phyloP scores from a whole-genome alignment of 2,329 filamentous ascomycete genomes.

The Neophaeococcomyces mojaviensis region DNA sequence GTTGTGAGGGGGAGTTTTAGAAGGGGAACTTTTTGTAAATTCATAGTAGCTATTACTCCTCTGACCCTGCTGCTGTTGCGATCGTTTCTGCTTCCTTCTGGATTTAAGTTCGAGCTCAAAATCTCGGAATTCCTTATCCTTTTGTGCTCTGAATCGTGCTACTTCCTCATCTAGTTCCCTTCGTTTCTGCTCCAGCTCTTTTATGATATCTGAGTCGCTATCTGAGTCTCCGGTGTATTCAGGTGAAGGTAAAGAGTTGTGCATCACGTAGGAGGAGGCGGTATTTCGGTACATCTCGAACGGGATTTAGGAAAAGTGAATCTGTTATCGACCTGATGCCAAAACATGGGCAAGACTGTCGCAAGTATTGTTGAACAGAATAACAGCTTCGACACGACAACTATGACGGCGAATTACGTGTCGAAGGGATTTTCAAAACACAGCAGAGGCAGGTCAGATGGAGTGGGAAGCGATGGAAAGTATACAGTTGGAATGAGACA shows the following conservation, averaged over 20 bases:
- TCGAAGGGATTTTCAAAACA: too few species aligned
- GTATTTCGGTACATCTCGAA: slow-evolving; percentile 8
- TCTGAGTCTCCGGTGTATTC: slow-evolving; percentile 7
- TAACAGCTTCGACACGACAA: background rate
- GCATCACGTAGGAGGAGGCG: slow-evolving; percentile 3
- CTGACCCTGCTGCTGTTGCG: slow-evolving; percentile 10
- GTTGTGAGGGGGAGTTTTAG: background rate
- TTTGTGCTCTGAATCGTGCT: slow-evolving; percentile 20
- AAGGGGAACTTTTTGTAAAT: slow-evolving; percentile 1
- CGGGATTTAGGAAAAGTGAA: slow-evolving; percentile 6
- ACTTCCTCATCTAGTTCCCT: slow-evolving; percentile 23
- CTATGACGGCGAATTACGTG: background rate
- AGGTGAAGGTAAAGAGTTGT: slow-evolving; percentile 3
- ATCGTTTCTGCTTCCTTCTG: slow-evolving; percentile 5
- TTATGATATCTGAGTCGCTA: slow-evolving; percentile 6
- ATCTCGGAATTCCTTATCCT: slow-evolving; percentile 24
- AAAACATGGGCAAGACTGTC: slow-evolving; percentile 4
- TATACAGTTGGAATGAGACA: too few species aligned
- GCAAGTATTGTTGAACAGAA: background rate
- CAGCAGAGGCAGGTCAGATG: too few species aligned
- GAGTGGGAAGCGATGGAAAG: too few species aligned
- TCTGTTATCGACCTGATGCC: slow-evolving; percentile 1
- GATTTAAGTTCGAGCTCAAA: slow-evolving; percentile 20
- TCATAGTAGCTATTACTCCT: slow-evolving; percentile 7
- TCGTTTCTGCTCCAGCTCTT: slow-evolving; percentile 19